Evolutionary conservation across 495 filamentous ascomycete species (phyloP).

Genomic region (Tuber microsphaerosporum): DNA sequence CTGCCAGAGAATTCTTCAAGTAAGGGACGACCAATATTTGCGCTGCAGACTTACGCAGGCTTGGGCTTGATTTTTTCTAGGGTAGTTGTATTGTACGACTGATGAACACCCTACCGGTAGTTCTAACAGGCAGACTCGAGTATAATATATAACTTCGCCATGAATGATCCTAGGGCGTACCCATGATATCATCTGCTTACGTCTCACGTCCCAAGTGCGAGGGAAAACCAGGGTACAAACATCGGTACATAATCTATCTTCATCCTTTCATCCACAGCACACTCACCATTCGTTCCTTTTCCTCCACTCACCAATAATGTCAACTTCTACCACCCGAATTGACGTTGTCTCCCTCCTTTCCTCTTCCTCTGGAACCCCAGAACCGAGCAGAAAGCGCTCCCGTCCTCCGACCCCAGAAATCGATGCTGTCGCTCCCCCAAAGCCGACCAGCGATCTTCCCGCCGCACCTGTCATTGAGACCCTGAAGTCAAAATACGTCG

Average conservation of each 20-base stretch:
- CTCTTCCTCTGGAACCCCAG: background rate
- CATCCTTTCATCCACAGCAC: background rate
- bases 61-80: background rate
- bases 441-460: background rate
- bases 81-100: background rate
- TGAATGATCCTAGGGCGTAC: background rate
- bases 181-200: background rate
- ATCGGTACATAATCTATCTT: background rate
- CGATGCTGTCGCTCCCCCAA: background rate
- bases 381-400: background rate
- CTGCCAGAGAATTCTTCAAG: background rate
- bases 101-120: background rate
- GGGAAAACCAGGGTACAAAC: background rate
- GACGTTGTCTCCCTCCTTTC: background rate
- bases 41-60: background rate
- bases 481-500: background rate
- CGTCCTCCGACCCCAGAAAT: background rate
- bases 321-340: background rate
- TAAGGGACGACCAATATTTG: background rate
- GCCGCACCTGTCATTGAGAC: background rate
- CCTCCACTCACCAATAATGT: background rate
- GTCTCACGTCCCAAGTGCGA: background rate
- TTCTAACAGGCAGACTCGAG: background rate
- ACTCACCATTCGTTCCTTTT: background rate
- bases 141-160: background rate